phyloP scores from a whole-genome alignment of 2,329 filamentous ascomycete genomes.

The Lasiodiplodia sp. region DNA sequence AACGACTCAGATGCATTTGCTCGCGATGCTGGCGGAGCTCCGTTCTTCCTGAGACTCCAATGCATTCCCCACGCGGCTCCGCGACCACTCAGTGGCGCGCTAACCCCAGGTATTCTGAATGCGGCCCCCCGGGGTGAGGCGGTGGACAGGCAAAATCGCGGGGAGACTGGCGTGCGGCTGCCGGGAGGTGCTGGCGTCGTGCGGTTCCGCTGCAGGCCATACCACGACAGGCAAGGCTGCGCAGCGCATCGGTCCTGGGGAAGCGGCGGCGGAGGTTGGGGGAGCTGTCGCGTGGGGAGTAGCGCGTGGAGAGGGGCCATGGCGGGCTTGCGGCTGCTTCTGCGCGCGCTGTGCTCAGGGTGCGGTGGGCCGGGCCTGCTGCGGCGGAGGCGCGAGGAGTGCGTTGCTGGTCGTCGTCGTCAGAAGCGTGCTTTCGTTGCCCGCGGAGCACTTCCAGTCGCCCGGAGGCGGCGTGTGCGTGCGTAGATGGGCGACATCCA shows the following conservation, averaged over 20 bases:
- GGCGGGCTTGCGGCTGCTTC: slow-evolving; percentile 18
- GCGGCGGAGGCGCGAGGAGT: neutral
- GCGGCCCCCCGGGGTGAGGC: slow-evolving; percentile 5
- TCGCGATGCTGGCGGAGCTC: neutral
- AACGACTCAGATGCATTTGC: neutral
- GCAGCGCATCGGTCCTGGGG: slow-evolving; percentile 19
- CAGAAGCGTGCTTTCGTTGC: slow-evolving; percentile 6
- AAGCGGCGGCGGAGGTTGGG: slow-evolving; percentile 15
- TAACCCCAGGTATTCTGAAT: slow-evolving; percentile 2
- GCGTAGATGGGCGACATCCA: neutral
- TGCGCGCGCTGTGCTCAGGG: neutral
- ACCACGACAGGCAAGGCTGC: slow-evolving; percentile 1
- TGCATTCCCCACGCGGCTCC: neutral
- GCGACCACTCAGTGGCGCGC: slow-evolving; percentile 5
- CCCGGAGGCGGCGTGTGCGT: slow-evolving; percentile 2
- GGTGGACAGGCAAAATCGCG: neutral
- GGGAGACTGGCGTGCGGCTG: neutral
- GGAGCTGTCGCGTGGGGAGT: neutral
- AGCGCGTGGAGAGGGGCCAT: slow-evolving; percentile 7
- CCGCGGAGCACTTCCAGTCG: slow-evolving; percentile 17
- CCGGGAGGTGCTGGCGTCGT: slow-evolving; percentile 10
- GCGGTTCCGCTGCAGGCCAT: slow-evolving; percentile 27
- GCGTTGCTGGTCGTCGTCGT: neutral
- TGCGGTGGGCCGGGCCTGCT: slow-evolving; percentile 14
- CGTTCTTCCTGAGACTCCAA: neutral